These are phyloP conservation scores for Jacaranda copaia DNA, from an alignment of 257 asterid species.

Conservation along the genomic window DNA sequence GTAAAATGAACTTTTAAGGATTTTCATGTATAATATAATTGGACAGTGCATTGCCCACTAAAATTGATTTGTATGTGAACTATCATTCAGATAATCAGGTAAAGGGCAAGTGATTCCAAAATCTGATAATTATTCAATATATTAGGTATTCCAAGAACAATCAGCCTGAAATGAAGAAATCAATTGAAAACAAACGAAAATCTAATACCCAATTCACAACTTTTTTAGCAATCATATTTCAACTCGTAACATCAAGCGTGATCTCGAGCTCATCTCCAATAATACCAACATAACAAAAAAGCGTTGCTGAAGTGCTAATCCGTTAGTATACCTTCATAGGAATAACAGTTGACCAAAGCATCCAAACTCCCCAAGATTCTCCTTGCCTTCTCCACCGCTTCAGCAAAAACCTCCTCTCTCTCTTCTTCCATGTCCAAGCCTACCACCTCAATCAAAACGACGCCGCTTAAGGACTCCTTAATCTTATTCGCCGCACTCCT, in stretches of 20 bases:
- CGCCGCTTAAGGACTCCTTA: slow-evolving; percentile 53
- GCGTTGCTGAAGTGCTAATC: background rate
- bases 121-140: background rate
- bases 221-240: background rate
- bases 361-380: slow-evolving; percentile 64
- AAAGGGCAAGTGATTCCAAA: background rate
- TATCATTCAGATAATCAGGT: background rate
- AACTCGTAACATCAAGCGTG: background rate
- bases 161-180: background rate
- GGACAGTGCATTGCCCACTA: background rate
- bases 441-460: slow-evolving; percentile 59
- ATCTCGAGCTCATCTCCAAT: background rate
- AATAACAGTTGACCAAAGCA: slow-evolving; percentile 81
- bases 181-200: background rate
- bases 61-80: background rate
- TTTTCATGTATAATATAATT: background rate
- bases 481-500: slow-evolving; percentile 62
- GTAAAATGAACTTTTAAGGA: background rate
- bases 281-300: background rate
- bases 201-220: background rate
- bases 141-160: background rate
- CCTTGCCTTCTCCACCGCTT: slow-evolving; percentile 74
- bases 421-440: slow-evolving; percentile 80
- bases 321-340: slow-evolving; percentile 70
- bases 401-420: slow-evolving; percentile 57